Conservation (phyloP, 192 early-diverging fungal species). For the Thamnidium elegans region DNA sequence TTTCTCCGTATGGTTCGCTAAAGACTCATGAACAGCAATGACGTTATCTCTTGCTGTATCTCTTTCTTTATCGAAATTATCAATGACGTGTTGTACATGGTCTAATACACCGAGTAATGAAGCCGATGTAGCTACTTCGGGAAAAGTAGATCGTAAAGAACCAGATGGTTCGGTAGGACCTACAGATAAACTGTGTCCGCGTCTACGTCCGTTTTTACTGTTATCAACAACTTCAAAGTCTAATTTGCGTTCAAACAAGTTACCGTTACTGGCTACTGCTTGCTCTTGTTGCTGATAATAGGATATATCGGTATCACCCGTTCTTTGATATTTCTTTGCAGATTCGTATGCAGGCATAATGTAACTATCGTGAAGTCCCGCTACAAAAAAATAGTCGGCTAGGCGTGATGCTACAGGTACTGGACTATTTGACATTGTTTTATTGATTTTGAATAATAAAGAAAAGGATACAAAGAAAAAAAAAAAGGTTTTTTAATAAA, state of each 20-base stretch:
- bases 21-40: slow-evolving; percentile 22
- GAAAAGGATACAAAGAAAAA: neutral
- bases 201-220: neutral
- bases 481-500: neutral
- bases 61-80: slow-evolving; percentile 36
- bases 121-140: neutral
- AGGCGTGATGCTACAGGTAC: slow-evolving; percentile 8
- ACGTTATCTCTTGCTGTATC: slow-evolving; percentile 33
- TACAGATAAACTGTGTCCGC: slow-evolving; percentile 9
- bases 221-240: neutral
- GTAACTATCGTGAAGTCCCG: slow-evolving; percentile 28
- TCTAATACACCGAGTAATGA: slow-evolving; percentile 23
- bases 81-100: slow-evolving; percentile 34
- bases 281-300: slow-evolving; percentile 16
- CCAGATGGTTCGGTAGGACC: neutral
- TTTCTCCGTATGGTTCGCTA: neutral
- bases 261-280: slow-evolving; percentile 11
- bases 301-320: slow-evolving; percentile 2
- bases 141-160: slow-evolving; percentile 3
- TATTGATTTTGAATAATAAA: neutral
- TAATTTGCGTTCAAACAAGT: neutral
- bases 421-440: neutral
- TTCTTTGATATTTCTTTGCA: slow-evolving; percentile 2
- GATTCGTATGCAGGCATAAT: slow-evolving; percentile 22
- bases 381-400: slow-evolving; percentile 39